A percentile compares a stretch with the other conserved stretches of the same genome.
Evolutionary conservation across 1,284 basidiomycete species (phyloP).

Genomic region (Thecaphora thlaspeos): DNA sequence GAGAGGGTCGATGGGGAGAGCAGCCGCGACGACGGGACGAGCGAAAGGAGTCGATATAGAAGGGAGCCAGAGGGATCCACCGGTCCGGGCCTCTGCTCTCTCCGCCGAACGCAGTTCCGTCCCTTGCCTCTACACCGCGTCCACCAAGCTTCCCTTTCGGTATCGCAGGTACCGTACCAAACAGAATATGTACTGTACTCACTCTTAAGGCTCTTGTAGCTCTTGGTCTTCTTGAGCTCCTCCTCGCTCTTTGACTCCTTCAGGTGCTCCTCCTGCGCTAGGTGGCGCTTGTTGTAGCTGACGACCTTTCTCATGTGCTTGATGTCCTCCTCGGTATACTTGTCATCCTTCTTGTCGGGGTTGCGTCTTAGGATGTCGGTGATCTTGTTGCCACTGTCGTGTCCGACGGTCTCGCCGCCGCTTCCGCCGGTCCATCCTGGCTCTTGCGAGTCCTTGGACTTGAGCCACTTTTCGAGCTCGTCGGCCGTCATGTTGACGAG

Average conservation of each 20-base stretch:
- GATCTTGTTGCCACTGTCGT: constrained; percentile 46
- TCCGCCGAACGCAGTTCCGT: too few relatives aligned
- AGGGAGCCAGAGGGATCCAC: too few relatives aligned
- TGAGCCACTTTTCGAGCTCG: constrained; percentile 54
- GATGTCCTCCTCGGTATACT: constrained; percentile 52
- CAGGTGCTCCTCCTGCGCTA: constrained; percentile 50
- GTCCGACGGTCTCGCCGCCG: constrained; percentile 46
- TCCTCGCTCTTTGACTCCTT: constrained; percentile 41
- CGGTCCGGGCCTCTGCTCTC: too few relatives aligned
- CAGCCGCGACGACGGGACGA: too few relatives aligned
- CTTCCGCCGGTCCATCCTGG: constrained; percentile 46
- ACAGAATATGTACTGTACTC: too few relatives aligned
- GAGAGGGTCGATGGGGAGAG: too few relatives aligned
- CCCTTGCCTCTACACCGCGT: too few relatives aligned
- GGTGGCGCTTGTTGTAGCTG: constrained; percentile 55
- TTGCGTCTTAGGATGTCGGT: constrained; percentile 55
- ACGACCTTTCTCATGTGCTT: constrained; percentile 57
- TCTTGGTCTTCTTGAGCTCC: constrained; percentile 45
- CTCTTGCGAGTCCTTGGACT: constrained; percentile 38
- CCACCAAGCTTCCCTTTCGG: neutral
- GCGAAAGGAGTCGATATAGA: constrained; percentile 10
- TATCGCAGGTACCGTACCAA: too few relatives aligned
- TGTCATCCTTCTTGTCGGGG: constrained; percentile 48
- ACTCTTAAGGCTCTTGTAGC: constrained; percentile 43
- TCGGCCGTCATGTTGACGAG: constrained; percentile 56